phyloP scores from a whole-genome alignment of 257 asterid species.

The Przewalskia tangutica region DNA sequence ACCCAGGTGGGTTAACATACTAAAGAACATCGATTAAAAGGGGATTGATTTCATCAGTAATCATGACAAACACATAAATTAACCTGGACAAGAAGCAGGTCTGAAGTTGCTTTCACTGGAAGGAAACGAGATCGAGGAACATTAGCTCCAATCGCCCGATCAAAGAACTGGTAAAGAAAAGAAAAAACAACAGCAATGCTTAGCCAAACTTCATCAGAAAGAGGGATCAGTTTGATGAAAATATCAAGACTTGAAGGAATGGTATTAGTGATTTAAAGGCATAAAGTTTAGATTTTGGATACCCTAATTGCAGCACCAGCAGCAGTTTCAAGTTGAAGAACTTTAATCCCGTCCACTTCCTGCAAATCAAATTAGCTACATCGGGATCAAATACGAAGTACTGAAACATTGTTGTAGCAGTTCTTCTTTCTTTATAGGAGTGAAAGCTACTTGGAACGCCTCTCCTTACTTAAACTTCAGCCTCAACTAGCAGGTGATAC shows the following conservation, averaged over 20 bases:
- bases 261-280: neutral
- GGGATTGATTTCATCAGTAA: neutral
- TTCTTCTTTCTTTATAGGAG: too few species aligned
- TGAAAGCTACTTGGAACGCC: too few species aligned
- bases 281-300: neutral
- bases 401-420: neutral
- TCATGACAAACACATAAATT: slow-evolving; percentile 1
- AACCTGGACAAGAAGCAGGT: slow-evolving; percentile 94
- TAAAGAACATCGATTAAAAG: neutral
- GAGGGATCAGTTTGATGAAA: neutral
- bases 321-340: slow-evolving; percentile 88
- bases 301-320: slow-evolving; percentile 99
- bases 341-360: slow-evolving; percentile 91
- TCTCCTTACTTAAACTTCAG: too few species aligned
- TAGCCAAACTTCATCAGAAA: neutral
- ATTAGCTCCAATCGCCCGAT: slow-evolving; percentile 80
- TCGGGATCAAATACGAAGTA: neutral
- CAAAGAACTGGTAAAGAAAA: slow-evolving; percentile 52
- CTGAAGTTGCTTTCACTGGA: slow-evolving; percentile 93
- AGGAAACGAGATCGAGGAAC: slow-evolving; percentile 98
- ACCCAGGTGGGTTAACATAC: slow-evolving; percentile 11
- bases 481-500: slow-evolving; percentile 12
- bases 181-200: neutral
- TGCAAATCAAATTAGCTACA: slow-evolving; percentile 9
- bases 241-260: neutral